Base-by-base conservation (phyloP, 2,329 filamentous ascomycete genomes). In the Phyllachora maydis region DNA sequence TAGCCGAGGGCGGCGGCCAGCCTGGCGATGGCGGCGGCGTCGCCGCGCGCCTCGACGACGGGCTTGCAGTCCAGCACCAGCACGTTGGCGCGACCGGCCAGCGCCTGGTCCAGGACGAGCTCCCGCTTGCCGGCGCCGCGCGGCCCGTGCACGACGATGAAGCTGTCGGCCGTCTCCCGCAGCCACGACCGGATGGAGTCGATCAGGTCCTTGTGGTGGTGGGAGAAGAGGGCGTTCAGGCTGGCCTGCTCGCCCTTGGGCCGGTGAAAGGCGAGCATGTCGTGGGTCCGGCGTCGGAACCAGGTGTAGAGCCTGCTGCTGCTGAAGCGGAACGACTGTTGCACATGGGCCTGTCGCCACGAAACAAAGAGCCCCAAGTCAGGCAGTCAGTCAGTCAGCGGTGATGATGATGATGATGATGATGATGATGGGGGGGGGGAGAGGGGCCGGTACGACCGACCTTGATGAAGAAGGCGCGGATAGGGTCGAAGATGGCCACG, bases 81-180 rank as follows among this genome's bases (percentile, higher is more conserved):
- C 22, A 85, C 79, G 32, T 90, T 70, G 32, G 66, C 70, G 21
- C 75, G 67, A 6, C 67, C 66, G 32, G 75, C 67, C 10, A 95
- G 56, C 0, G 79, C 76, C 45, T 91, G 77, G 19, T 91, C 76
- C 28, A 92, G 44, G 3, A 95, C 71, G 8, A 95, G 60, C 35
- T 93, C 83, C 31, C 67, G 72, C 49, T 93, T 93, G 2, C 83
- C 88, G 0, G 81, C 90, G 5, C 85, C 88, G 24, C 82, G 68
- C 4, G 88, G 83, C 0, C 88, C 88, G 40, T 92, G 83, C 1
- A 98, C 67, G 6, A 95, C 78, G 32, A 92, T 82, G 42, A 93
- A 93, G 0, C 83, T 95, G 30, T 88, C 81, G 0, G 74, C 68
- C 4, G 76, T 83, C 36, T 93, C 85, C 39, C 81, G 70, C 6